A percentile compares a stretch with the other conserved stretches of the same genome.
These are phyloP conservation scores for Begonia loranthoides DNA, from an alignment of 306 rosid genomes.

Conservation along the genomic window DNA sequence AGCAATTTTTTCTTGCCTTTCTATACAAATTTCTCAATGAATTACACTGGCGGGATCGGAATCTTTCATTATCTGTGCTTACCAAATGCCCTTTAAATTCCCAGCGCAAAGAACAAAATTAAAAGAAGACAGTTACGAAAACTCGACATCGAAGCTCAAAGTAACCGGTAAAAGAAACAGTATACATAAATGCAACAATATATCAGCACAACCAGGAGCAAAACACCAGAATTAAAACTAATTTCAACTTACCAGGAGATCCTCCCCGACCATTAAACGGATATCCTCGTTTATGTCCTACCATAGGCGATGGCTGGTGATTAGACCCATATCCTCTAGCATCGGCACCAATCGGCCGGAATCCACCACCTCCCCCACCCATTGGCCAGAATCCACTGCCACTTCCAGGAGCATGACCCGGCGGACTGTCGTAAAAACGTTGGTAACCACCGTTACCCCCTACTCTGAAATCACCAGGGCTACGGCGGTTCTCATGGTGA, in stretches of 20 bases:
- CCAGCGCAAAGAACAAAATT: no score
- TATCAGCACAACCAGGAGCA: no score
- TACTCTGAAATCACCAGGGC: constrained; percentile 34
- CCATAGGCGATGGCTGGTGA: constrained; percentile 28
- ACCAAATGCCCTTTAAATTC: no score
- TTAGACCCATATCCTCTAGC: constrained; percentile 31
- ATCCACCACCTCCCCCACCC: constrained; percentile 11
- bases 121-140: no score
- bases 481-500: constrained; percentile 27
- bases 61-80: no score
- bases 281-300: constrained; percentile 75
- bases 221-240: no score
- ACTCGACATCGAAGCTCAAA: no score
- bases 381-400: constrained; percentile 35
- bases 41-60: no score
- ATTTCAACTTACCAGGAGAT: constrained; percentile 46
- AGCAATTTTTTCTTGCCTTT: no score
- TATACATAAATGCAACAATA: no score
- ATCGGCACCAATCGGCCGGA: constrained; percentile 27
- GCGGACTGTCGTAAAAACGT: constrained; percentile 52
- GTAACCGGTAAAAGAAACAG: no score
- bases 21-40: no score
- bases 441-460: constrained; percentile 13
- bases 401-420: constrained; percentile 35
- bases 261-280: constrained; percentile 42